A percentile compares a stretch with the other conserved stretches of the same genome.
These are phyloP conservation scores for Aspergillus neotritici DNA, from an alignment of 2,329 filamentous ascomycete species.

Conservation along the genomic window DNA sequence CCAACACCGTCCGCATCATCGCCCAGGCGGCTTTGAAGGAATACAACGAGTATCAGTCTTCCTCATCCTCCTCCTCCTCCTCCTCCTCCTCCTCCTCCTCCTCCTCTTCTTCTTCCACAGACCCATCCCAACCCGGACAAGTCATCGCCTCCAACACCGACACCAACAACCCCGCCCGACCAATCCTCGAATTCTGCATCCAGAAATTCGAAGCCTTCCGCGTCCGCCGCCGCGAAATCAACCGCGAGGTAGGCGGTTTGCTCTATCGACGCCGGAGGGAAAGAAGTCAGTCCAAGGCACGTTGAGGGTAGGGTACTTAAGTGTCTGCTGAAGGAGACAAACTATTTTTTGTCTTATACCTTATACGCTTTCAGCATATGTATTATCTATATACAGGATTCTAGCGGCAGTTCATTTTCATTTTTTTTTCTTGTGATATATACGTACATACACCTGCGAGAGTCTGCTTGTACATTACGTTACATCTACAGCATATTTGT, in stretches of 20 bases:
- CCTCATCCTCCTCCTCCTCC: background rate
- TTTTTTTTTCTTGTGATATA: no score
- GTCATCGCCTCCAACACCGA: background rate
- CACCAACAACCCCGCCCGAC: conserved; percentile 14
- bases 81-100: background rate
- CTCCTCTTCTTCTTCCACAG: background rate
- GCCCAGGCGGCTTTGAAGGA: conserved; percentile 30
- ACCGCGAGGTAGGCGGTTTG: conserved; percentile 31
- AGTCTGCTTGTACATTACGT: no score
- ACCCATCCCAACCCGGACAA: background rate
- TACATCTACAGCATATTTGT: no score
- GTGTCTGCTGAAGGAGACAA: background rate
- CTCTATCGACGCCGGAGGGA: conserved; percentile 16
- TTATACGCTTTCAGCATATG: background rate
- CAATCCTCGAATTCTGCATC: conserved; percentile 32
- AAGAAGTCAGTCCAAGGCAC: conserved; percentile 2
- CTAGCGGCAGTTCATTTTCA: no score
- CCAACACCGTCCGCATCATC: conserved; percentile 35
- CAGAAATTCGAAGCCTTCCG: conserved; percentile 25
- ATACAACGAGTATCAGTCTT: conserved; percentile 9
- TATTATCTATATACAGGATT: background rate
- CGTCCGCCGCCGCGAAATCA: conserved; percentile 26
- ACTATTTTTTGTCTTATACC: background rate
- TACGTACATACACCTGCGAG: no score
- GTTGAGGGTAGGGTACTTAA: background rate